Percentiles rank a stretch among this genome's conserved stretches.
These are phyloP conservation scores for Lasiodiplodia theobromae DNA, from an alignment of 2,329 filamentous ascomycete genomes.

Conservation along the genomic window DNA sequence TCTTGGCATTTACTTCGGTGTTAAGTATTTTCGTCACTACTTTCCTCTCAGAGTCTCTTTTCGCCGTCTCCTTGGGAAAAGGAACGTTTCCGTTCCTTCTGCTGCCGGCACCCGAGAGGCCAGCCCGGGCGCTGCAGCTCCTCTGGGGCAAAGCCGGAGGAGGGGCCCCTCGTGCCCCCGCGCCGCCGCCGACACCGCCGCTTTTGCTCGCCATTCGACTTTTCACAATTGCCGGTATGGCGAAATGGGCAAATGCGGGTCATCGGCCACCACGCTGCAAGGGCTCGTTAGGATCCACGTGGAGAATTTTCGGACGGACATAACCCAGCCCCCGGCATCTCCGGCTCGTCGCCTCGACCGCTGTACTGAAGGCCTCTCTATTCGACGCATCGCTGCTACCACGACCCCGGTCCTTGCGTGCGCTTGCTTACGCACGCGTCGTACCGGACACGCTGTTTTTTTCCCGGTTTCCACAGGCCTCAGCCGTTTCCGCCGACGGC, in stretches of 20 bases:
- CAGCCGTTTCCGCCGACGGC: background rate
- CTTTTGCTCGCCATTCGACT: conserved; percentile 2
- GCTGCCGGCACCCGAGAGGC: conserved; percentile 6
- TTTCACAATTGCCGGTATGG: background rate
- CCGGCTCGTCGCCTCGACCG: conserved; percentile 18
- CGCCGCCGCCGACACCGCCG: conserved; percentile 11
- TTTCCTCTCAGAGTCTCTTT: conserved; percentile 21
- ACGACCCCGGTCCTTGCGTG: conserved; percentile 14
- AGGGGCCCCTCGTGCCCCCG: background rate
- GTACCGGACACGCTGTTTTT: background rate
- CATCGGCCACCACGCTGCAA: conserved; percentile 1
- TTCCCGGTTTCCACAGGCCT: background rate
- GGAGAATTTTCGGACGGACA: conserved; percentile 26
- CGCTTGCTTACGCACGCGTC: conserved; percentile 20
- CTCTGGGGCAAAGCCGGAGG: background rate
- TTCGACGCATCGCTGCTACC: conserved; percentile 24
- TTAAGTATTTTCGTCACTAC: conserved; percentile 27
- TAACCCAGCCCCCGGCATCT: conserved; percentile 23
- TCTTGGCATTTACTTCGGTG: conserved; percentile 29
- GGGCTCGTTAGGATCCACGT: conserved; percentile 25
- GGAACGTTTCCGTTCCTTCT: conserved; percentile 21
- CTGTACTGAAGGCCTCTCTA: conserved; percentile 16
- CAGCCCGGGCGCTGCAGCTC: background rate
- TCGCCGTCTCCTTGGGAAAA: conserved; percentile 26
- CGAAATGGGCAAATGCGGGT: conserved; percentile 20